Conservation (phyloP, 352 stramenopile genomes). For the Phytopythium montanum region DNA sequence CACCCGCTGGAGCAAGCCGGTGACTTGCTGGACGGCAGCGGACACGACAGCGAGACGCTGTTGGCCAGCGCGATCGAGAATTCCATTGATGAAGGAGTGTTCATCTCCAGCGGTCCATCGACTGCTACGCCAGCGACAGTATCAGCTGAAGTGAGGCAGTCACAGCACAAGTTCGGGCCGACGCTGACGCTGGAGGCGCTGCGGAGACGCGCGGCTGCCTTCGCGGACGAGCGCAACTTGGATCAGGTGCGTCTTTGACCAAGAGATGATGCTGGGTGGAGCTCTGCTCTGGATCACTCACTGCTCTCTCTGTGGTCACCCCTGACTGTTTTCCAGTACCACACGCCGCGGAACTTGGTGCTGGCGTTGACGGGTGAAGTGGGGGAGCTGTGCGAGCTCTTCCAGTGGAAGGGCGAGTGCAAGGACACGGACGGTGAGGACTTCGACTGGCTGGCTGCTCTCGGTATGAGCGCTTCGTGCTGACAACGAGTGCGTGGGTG, state of each 20-base stretch:
- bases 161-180: constrained; percentile 9
- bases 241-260: constrained; percentile 15
- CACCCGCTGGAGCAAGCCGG: constrained; percentile 20
- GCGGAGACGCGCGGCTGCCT: constrained; percentile 20
- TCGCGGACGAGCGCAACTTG: constrained; percentile 31
- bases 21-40: constrained; percentile 20
- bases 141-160: constrained; percentile 24
- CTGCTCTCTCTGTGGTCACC: too few species aligned
- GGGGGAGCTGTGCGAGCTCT: constrained; percentile 87
- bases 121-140: constrained; percentile 18
- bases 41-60: constrained; percentile 49
- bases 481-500: neutral
- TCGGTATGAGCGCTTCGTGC: neutral
- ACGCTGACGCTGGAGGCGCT: constrained; percentile 25
- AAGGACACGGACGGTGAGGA: constrained; percentile 46
- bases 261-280: neutral
- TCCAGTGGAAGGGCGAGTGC: constrained; percentile 92
- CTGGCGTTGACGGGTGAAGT: constrained; percentile 91
- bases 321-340: constrained; percentile 16
- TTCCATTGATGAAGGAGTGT: constrained; percentile 40
- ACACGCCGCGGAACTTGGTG: constrained; percentile 85
- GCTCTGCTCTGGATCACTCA: neutral
- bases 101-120: constrained; percentile 14
- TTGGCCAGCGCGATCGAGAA: constrained; percentile 52
- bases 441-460: neutral